Percentiles rank a stretch among this genome's conserved stretches.
Conservation (phyloP, 768 basidiomycete species). For the Lactarius quietus region DNA sequence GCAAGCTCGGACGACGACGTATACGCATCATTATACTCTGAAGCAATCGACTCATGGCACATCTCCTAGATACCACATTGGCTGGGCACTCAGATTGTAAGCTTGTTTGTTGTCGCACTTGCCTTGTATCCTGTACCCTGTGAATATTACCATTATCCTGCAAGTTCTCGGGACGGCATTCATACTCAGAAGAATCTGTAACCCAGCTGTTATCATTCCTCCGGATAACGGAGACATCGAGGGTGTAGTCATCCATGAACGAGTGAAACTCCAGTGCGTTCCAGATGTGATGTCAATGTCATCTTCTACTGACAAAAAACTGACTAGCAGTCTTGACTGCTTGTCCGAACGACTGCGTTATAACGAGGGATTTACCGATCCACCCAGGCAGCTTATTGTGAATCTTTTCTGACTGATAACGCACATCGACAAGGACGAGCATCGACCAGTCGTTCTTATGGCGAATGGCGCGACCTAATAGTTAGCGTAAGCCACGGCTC, state of each 20-base stretch:
- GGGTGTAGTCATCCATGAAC: neutral
- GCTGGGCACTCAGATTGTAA: neutral
- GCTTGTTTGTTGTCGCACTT: neutral
- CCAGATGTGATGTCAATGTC: neutral
- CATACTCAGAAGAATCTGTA: neutral
- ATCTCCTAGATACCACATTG: neutral
- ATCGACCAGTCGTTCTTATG: constrained; percentile 91
- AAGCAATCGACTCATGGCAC: neutral
- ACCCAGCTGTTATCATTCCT: neutral
- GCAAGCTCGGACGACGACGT: neutral
- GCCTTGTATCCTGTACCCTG: neutral
- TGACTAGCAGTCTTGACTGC: constrained; percentile 21
- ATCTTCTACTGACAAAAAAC: constrained; percentile 18
- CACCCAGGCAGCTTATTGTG: constrained; percentile 83
- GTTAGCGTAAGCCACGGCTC: neutral
- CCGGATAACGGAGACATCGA: neutral
- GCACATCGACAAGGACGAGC: constrained; percentile 79
- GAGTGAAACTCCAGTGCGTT: neutral
- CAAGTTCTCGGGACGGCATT: neutral
- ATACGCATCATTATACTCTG: neutral
- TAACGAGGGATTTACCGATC: constrained; percentile 53
- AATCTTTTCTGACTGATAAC: constrained; percentile 70
- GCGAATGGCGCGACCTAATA: constrained; percentile 83
- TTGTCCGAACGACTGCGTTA: constrained; percentile 22
- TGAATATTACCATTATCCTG: neutral